These are phyloP conservation scores for Populus davidiana DNA, from an alignment of 345 rosid genomes.

Conservation along the genomic window DNA sequence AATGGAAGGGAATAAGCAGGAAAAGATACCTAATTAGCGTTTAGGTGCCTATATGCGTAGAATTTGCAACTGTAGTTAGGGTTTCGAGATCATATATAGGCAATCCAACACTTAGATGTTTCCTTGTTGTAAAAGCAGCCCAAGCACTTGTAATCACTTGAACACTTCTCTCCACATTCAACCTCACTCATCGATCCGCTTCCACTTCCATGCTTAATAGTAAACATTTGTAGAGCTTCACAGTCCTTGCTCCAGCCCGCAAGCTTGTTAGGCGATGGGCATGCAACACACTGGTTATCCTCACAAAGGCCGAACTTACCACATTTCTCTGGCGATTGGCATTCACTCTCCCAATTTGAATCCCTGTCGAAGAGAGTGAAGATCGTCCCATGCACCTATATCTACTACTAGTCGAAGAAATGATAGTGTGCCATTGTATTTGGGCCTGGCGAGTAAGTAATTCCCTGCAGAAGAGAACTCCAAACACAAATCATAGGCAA, in stretches of 20 bases:
- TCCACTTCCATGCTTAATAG: slow-evolving; percentile 46
- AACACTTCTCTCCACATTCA: slow-evolving; percentile 31
- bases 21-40: not conserved
- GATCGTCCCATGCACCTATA: slow-evolving; percentile 48
- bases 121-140: slow-evolving; percentile 52
- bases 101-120: slow-evolving; percentile 50
- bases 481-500: no score
- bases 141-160: slow-evolving; percentile 52
- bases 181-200: slow-evolving; percentile 24
- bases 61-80: slow-evolving; percentile 25
- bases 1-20: not conserved
- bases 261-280: slow-evolving; percentile 41
- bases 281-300: slow-evolving; percentile 50
- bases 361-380: slow-evolving; percentile 37
- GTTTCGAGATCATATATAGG: slow-evolving; percentile 50
- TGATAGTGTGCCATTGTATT: slow-evolving; percentile 37
- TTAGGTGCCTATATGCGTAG: slow-evolving; percentile 36
- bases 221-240: slow-evolving; percentile 19
- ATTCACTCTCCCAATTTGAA: slow-evolving; percentile 28
- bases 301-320: slow-evolving; percentile 49
- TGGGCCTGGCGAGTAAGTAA: slow-evolving; percentile 25
- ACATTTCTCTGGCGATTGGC: slow-evolving; percentile 42
- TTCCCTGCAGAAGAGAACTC: not conserved
- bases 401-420: slow-evolving; percentile 43
- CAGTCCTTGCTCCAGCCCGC: slow-evolving; percentile 45